Evolutionary conservation across 164 flowering plant species (phyloP).

Genomic region (Taxillus chinensis): DNA sequence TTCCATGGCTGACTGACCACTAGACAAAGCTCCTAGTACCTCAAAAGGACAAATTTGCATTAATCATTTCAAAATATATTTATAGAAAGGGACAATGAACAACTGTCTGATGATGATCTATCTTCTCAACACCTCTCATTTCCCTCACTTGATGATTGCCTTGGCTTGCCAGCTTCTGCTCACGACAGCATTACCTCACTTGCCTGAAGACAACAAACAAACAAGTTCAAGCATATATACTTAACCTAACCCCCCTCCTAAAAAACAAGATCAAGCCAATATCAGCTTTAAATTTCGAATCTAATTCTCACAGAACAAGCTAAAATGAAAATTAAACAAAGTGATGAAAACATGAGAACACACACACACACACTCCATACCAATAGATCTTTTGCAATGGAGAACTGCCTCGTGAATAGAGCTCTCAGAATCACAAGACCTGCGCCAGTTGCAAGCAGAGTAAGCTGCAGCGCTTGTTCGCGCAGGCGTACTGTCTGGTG

Average conservation of each 20-base stretch:
- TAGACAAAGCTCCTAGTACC: conserved; percentile 6
- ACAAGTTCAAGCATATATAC: too few species aligned
- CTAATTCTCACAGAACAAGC: background rate
- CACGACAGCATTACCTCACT: conserved; percentile 16
- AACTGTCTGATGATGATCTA: conserved; percentile 11
- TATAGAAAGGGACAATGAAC: conserved; percentile 14
- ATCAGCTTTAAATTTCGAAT: too few species aligned
- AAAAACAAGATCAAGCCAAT: background rate
- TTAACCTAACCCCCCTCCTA: background rate
- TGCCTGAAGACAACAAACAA: conserved; percentile 15
- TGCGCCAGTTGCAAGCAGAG: conserved; percentile 35
- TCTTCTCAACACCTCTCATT: conserved; percentile 10
- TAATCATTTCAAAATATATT: conserved; percentile 7
- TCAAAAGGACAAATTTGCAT: conserved; percentile 14
- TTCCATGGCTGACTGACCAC: conserved; percentile 9
- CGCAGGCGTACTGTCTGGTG: conserved; percentile 28
- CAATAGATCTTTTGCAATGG: conserved; percentile 54
- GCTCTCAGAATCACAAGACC: conserved; percentile 57
- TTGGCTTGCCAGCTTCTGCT: conserved; percentile 2
- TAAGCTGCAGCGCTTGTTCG: conserved; percentile 31
- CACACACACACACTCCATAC: too few species aligned
- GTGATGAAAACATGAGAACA: background rate
- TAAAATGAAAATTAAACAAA: background rate
- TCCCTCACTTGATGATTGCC: conserved; percentile 4
- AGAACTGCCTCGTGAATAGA: conserved; percentile 67